Percentiles rank a stretch among this genome's conserved stretches.
Conservation (phyloP, 257 asterid species). For the Solanum pinnatisectum region DNA sequence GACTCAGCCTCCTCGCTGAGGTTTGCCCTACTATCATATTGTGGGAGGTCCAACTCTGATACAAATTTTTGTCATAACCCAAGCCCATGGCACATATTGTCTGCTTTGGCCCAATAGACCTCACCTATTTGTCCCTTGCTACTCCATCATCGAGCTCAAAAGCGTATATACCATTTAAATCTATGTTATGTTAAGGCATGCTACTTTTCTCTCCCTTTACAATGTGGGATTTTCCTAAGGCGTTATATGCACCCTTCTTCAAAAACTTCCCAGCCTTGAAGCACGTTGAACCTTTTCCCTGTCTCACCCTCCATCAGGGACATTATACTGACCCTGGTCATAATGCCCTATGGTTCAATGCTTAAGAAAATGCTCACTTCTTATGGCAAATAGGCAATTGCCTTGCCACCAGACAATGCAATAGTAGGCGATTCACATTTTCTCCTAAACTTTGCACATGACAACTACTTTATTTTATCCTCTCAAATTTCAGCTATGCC, state of each 20-base stretch:
- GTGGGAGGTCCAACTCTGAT: not conserved
- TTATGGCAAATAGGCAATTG: not conserved
- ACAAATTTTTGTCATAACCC: not conserved
- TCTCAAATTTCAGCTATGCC: not conserved
- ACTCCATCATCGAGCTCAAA: not conserved
- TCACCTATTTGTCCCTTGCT: not conserved
- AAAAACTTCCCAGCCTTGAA: not conserved
- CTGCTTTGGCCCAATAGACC: not conserved
- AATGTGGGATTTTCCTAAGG: not conserved
- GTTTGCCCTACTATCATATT: not conserved
- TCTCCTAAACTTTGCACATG: not conserved
- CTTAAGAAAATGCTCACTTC: not conserved
- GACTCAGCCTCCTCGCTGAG: not conserved
- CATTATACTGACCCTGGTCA: not conserved
- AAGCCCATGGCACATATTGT: not conserved
- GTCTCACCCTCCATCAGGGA: not conserved
- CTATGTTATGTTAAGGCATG: not conserved
- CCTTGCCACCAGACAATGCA: not conserved
- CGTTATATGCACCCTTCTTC: not conserved
- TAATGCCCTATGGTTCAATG: not conserved
- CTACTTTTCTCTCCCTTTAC: not conserved
- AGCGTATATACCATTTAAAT: not conserved
- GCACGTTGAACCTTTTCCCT: not conserved
- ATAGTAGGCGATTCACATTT: not conserved
- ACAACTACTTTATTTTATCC: not conserved